Conservation (phyloP, 164 flowering plant genomes). For the Platanus orientalis region DNA sequence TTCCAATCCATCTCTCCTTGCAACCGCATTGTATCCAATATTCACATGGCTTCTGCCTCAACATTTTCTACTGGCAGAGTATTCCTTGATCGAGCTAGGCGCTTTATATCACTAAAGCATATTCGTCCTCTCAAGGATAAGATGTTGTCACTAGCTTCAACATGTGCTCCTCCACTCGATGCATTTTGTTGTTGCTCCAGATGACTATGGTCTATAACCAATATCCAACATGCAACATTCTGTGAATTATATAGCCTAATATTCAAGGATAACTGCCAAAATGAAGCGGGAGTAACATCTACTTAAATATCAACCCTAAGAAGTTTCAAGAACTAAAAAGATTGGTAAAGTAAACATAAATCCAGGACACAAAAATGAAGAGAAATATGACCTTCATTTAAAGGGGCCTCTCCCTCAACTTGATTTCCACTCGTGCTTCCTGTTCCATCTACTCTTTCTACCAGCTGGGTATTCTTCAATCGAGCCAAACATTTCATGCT, state of each 20-base stretch:
- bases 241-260: background rate
- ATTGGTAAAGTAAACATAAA: background rate
- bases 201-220: background rate
- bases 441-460: background rate
- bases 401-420: background rate
- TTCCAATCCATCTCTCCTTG: background rate
- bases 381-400: background rate
- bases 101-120: background rate
- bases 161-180: background rate
- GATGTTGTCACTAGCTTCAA: background rate
- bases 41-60: background rate
- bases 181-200: background rate
- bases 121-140: background rate
- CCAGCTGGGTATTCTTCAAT: background rate
- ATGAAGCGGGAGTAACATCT: too few species aligned
- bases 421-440: background rate
- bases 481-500: background rate
- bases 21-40: background rate
- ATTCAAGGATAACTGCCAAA: background rate
- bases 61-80: background rate
- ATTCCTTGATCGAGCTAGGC: background rate
- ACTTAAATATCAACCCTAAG: background rate
- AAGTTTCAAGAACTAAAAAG: background rate
- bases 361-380: background rate
- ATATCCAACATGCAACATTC: background rate